Evolutionary conservation across 1,284 basidiomycete species (phyloP), one percentile per base, ranked within the genome.

Genomic region (Schizophyllum amplum): DNA sequence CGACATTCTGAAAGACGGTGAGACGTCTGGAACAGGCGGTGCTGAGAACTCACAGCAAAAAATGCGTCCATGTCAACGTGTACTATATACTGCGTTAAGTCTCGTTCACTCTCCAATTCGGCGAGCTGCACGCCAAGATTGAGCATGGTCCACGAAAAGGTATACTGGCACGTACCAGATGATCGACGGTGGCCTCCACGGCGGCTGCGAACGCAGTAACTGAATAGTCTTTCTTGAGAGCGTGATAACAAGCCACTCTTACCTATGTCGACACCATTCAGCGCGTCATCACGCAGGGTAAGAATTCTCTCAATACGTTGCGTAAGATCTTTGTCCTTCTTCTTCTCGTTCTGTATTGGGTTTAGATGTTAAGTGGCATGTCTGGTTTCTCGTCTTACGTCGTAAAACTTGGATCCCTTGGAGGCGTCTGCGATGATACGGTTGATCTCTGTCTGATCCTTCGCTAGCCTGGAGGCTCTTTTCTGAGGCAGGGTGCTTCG

Each of bases 31-130:
- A 49, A 55, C 22, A 1, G 24, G 49, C 47, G 54, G 46, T 33
- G 17, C 17, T 26, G n/a, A 23, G n/a, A 7, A 65, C 71, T 50
- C 56, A 76, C 75, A 1, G 78, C 78, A 59, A 72, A 80, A 62
- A 80, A 81, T 15, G 90, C 90, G 64, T 94, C 90, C 83, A 90
- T 86, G 64, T 94, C 92, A 49, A 92, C 83, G 64, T 96, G 92
- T 7, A 94, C 87, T 61, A 98, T 92, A 24, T 74, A 79, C 67
- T 96, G 89, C 1, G 80, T 81, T 27, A 98, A 72, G 66, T 98
- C 94, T 48, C 95, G 77, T 52, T 81, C 76, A 0, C 77, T 72
- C 69, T 98, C 94, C 5, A 97, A 76, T 58, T 89, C 84, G 46
- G 76, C 73, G 4, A 95, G 75, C 92, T 94, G 60, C 23, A 46